phyloP scores from a whole-genome alignment of 2,329 filamentous ascomycete species.

The Cladobotryum mycophilum region DNA sequence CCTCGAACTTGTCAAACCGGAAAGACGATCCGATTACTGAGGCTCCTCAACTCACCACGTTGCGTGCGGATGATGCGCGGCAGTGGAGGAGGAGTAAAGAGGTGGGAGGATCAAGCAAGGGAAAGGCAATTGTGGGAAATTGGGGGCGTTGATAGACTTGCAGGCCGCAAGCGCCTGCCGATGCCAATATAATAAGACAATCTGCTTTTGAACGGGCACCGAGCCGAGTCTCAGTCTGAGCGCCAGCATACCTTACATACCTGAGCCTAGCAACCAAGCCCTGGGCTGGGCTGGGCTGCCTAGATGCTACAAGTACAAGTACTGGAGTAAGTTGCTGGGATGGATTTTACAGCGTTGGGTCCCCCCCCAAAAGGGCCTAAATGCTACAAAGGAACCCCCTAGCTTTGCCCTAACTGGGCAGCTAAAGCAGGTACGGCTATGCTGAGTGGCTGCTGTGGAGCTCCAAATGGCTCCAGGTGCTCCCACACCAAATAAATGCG shows the following conservation, averaged over 20 bases:
- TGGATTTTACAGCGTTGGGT: slow-evolving; percentile 3
- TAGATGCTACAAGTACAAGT: too few relatives aligned
- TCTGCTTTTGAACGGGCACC: neutral
- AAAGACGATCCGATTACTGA: neutral
- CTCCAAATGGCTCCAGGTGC: neutral
- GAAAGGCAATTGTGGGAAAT: neutral
- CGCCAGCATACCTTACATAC: neutral
- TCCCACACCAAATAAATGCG: slow-evolving; percentile 2
- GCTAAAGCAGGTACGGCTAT: slow-evolving; percentile 12
- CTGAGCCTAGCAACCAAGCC: too few relatives aligned
- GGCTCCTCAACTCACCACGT: neutral
- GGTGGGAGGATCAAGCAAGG: neutral
- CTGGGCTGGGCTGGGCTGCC: too few relatives aligned
- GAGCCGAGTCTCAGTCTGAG: neutral
- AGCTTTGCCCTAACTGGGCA: slow-evolving; percentile 6
- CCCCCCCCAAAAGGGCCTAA: neutral
- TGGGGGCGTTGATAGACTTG: neutral
- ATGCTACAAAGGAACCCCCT: too few relatives aligned
- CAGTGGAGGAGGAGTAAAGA: neutral
- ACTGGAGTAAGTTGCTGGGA: neutral
- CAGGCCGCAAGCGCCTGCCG: slow-evolving; percentile 9
- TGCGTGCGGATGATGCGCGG: neutral
- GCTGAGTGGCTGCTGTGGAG: slow-evolving; percentile 9
- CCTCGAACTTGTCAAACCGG: neutral
- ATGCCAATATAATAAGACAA: slow-evolving; percentile 1